Conservation (phyloP, 2,329 filamentous ascomycete species). For the Verruconis gallopava region DNA sequence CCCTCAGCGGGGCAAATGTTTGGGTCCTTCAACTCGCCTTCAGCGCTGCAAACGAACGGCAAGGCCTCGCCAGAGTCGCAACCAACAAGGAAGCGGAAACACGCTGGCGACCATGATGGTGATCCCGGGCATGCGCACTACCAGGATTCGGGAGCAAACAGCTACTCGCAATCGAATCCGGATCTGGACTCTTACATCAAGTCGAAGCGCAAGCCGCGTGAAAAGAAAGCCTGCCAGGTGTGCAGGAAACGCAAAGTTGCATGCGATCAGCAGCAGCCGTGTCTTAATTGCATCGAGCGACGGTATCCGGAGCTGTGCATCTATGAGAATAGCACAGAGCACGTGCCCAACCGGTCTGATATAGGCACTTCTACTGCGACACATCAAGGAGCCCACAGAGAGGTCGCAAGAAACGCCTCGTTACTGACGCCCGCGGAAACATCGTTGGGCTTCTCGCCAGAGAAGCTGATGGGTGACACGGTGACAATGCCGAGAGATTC, state of each 20-base stretch:
- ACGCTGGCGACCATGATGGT: neutral
- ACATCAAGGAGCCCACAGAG: neutral
- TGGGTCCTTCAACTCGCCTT: slow-evolving; percentile 5
- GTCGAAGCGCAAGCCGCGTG: slow-evolving; percentile 35
- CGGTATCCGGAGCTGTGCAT: slow-evolving; percentile 10
- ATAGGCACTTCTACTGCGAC: neutral
- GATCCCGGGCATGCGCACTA: neutral
- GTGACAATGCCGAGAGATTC: slow-evolving; percentile 8
- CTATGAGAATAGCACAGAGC: slow-evolving; percentile 4
- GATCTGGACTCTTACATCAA: slow-evolving; percentile 9
- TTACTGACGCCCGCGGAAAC: neutral
- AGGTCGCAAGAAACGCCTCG: neutral
- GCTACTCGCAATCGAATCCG: slow-evolving; percentile 4
- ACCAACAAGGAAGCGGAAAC: neutral
- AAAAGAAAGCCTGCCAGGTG: slow-evolving; percentile 41
- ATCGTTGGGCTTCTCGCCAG: neutral
- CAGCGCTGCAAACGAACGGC: neutral
- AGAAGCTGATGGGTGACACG: slow-evolving; percentile 4
- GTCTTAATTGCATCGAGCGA: slow-evolving; percentile 32
- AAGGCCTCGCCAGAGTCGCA: neutral
- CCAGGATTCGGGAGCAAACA: slow-evolving; percentile 1
- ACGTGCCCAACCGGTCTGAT: neutral
- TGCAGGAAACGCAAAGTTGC: slow-evolving; percentile 31
- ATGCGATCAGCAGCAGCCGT: slow-evolving; percentile 35
- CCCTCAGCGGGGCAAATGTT: slow-evolving; percentile 4